Base-by-base conservation (phyloP, 139 green algal genomes). In the Picochlorum sp. region DNA sequence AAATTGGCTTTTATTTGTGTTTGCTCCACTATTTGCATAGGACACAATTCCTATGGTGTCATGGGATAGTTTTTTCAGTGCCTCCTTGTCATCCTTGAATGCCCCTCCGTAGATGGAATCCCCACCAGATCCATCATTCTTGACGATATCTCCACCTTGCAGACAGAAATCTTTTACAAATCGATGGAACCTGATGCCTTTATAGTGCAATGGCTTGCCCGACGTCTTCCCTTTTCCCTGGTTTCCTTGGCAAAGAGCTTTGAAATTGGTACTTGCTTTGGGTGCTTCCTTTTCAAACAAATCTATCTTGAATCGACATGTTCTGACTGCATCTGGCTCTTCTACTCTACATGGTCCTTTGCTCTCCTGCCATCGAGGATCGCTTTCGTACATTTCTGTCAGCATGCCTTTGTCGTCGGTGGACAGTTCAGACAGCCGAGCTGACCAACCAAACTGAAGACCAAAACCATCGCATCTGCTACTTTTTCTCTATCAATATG, bases 1-100 rank as follows among this genome's bases (percentile, higher is more conserved):
- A 61, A 96, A 96, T 71, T 94, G 87, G 5, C 41, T 69, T 13
- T 77, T 89, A 78, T 96, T 95, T 50, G 62, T 85, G 81, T 96
- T 91, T 60, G 94, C 92, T n/a, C 89, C 87, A 50, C 28, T 64
- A 73, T 96, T 96, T 20, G 86, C 89, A 82, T 93, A 92, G 11
- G 70, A 74, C 4, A 97, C 67, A 13, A 80, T 65, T 14, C 89
- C 89, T 1, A 65, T 54, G 1, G 13, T 45, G 44, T 90, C 83
- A 64, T 94, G 86, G 68, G 85, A 92, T 3, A 54, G 34, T 14
- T 84, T 34, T 64, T 84, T 86, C 21, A 96, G 68, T 0, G 71
- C 89, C 0, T 49, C 58, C 46, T 90, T 89, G 50, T 95, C 88
- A 58, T 95, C 88, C 18, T 89, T 86, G 61, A 94, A 93, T 21